These are phyloP conservation scores for Bauhinia variegata DNA, from an alignment of 306 rosid species.

Conservation along the genomic window DNA sequence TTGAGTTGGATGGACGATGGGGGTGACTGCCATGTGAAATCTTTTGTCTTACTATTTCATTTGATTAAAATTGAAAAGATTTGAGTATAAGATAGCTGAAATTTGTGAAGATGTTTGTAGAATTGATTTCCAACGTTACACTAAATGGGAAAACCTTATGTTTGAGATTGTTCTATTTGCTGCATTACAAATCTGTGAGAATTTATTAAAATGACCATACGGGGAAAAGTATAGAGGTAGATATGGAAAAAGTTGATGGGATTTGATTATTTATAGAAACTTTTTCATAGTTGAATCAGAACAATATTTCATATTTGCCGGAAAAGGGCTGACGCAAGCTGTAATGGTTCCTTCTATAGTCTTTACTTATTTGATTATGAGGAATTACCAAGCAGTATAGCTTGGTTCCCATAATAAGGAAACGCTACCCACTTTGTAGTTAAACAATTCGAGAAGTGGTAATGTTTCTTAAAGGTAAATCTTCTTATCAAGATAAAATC, in stretches of 20 bases:
- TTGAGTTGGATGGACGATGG: slow-evolving; percentile 21
- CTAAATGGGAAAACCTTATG: slow-evolving; percentile 12
- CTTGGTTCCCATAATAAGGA: neutral
- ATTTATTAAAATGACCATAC: neutral
- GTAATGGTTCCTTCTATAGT: neutral
- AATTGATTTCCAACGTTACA: slow-evolving; percentile 15
- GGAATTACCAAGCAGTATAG: slow-evolving; percentile 5
- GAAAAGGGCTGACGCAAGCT: neutral
- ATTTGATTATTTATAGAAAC: neutral
- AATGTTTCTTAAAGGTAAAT: too few relatives aligned
- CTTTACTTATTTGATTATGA: neutral
- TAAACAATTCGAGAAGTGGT: too few relatives aligned
- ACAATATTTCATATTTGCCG: slow-evolving; percentile 6
- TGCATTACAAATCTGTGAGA: neutral
- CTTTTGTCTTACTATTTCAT: neutral
- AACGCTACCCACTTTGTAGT: too few relatives aligned
- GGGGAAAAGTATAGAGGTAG: neutral
- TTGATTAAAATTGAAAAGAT: too few relatives aligned
- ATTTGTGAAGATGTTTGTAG: neutral
- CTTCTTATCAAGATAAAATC: too few relatives aligned
- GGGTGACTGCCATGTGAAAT: slow-evolving; percentile 5
- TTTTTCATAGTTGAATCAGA: neutral
- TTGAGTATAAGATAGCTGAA: neutral
- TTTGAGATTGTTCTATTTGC: slow-evolving; percentile 13
- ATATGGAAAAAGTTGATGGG: neutral